These are phyloP conservation scores for Achaetomium macrosporum DNA, from an alignment of 2,329 filamentous ascomycete genomes.

Conservation along the genomic window DNA sequence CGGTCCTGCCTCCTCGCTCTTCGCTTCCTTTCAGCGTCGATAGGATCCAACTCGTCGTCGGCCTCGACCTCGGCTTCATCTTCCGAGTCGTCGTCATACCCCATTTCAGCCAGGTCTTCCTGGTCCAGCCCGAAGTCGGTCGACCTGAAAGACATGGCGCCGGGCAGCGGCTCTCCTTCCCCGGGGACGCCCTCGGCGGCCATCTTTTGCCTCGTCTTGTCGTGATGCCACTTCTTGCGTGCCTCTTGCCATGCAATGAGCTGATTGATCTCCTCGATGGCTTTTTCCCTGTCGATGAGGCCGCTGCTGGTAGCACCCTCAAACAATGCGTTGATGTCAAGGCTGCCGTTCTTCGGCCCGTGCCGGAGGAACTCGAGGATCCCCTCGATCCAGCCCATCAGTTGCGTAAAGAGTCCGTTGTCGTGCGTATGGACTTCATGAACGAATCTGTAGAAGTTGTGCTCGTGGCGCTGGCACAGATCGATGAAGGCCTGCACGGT, in stretches of 20 bases:
- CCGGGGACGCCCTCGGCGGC: constrained; percentile 64
- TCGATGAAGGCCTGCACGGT: constrained; percentile 98
- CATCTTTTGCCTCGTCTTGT: constrained; percentile 99
- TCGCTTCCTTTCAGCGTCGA: constrained; percentile 75
- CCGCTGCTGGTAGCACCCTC: constrained; percentile 66
- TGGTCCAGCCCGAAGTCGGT: constrained; percentile 87
- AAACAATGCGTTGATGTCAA: constrained; percentile 93
- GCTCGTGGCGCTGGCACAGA: constrained; percentile 86
- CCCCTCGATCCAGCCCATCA: constrained; percentile 96
- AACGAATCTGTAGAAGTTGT: constrained; percentile 98
- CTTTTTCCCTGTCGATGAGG: constrained; percentile 63
- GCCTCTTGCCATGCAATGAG: constrained; percentile 93
- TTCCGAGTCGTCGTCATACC: constrained; percentile 63
- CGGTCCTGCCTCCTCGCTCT: constrained; percentile 73
- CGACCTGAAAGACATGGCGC: constrained; percentile 61
- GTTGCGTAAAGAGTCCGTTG: constrained; percentile 88
- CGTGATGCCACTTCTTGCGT: constrained; percentile 94
- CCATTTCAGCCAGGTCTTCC: constrained; percentile 80
- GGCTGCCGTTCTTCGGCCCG: constrained; percentile 75
- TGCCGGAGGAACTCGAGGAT: constrained; percentile 90
- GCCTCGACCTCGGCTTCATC: constrained; percentile 62
- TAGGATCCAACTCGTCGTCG: constrained; percentile 78
- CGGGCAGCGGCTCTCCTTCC: constrained; percentile 45
- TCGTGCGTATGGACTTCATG: constrained; percentile 97
- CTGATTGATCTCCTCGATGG: constrained; percentile 73